Conservation (phyloP, 2,329 filamentous ascomycete genomes). For the Cryoendolithus antarcticus region DNA sequence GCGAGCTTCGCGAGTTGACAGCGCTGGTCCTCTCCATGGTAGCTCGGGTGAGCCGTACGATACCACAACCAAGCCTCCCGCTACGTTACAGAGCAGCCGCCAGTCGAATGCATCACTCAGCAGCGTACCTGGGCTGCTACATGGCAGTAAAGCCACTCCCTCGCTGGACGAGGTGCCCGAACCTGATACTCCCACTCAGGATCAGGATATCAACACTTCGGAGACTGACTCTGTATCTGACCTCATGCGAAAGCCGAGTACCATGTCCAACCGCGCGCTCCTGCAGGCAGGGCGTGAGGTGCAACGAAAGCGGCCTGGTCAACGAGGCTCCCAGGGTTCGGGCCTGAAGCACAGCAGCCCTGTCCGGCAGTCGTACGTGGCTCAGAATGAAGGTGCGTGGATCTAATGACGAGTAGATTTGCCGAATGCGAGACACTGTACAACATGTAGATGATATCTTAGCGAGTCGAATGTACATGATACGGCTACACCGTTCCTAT, state of each 20-base stretch:
- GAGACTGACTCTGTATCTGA: background rate
- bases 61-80: conserved; percentile 9
- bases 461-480: background rate
- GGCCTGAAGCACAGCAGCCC: background rate
- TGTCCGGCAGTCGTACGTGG: background rate
- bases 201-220: conserved; percentile 1
- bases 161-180: background rate
- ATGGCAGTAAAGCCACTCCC: conserved; percentile 8
- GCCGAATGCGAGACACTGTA: background rate
- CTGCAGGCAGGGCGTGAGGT: conserved; percentile 16
- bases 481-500: too few relatives aligned
- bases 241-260: conserved; percentile 5
- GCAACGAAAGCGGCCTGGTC: conserved; percentile 9
- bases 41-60: conserved; percentile 18
- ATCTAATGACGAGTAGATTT: conserved; percentile 1
- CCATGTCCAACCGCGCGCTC: conserved; percentile 11
- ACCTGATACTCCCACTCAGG: background rate
- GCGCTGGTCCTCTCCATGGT: conserved; percentile 14
- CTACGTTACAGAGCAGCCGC: conserved; percentile 7
- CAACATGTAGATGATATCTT: background rate
- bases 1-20: conserved; percentile 5
- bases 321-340: background rate
- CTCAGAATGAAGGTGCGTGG: conserved; percentile 2
- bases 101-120: conserved; percentile 19
- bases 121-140: conserved; percentile 19